Conservation (phyloP, 352 stramenopile species). For the Pythium myriotylum region DNA sequence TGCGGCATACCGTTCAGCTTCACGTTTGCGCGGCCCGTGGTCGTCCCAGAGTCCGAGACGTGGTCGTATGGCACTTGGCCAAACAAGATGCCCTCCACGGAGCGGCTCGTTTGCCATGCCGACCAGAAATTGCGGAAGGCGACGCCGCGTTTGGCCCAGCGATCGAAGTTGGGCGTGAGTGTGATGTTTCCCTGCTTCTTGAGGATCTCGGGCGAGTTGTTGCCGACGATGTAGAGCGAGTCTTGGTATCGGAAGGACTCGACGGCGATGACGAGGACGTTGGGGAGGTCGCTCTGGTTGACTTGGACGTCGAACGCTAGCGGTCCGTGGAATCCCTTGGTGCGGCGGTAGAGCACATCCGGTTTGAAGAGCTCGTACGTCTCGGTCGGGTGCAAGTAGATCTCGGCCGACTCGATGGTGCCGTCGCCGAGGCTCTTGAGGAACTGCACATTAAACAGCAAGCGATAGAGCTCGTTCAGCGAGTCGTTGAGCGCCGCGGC, state of each 20-base stretch:
- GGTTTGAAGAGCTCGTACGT: slow-evolving; percentile 41
- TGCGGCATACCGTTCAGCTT: slow-evolving; percentile 50
- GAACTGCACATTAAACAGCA: slow-evolving; percentile 8
- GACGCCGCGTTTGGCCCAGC: slow-evolving; percentile 50
- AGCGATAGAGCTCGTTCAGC: slow-evolving; percentile 27
- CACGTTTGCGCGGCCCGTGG: slow-evolving; percentile 29
- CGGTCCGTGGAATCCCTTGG: slow-evolving; percentile 44
- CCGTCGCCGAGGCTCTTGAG: not conserved
- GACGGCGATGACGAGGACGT: slow-evolving; percentile 52
- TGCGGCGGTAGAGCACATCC: slow-evolving; percentile 40
- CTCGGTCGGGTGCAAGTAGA: slow-evolving; percentile 42
- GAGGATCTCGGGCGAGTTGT: slow-evolving; percentile 19
- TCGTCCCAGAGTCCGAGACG: slow-evolving; percentile 40
- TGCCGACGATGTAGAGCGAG: slow-evolving; percentile 49
- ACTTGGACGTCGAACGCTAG: slow-evolving; percentile 49
- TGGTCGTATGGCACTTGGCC: slow-evolving; percentile 54
- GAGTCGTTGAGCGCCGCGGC: slow-evolving; percentile 15
- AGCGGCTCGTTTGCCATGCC: slow-evolving; percentile 59
- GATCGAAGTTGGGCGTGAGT: slow-evolving; percentile 53
- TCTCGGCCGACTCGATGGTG: not conserved
- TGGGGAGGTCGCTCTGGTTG: slow-evolving; percentile 35
- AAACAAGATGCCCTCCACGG: slow-evolving; percentile 57
- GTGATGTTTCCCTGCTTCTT: slow-evolving; percentile 39
- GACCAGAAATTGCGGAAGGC: slow-evolving; percentile 64
- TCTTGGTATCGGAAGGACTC: slow-evolving; percentile 62